Base-by-base conservation (phyloP, 2,329 filamentous ascomycete genomes). In the Penicillium sp. region DNA sequence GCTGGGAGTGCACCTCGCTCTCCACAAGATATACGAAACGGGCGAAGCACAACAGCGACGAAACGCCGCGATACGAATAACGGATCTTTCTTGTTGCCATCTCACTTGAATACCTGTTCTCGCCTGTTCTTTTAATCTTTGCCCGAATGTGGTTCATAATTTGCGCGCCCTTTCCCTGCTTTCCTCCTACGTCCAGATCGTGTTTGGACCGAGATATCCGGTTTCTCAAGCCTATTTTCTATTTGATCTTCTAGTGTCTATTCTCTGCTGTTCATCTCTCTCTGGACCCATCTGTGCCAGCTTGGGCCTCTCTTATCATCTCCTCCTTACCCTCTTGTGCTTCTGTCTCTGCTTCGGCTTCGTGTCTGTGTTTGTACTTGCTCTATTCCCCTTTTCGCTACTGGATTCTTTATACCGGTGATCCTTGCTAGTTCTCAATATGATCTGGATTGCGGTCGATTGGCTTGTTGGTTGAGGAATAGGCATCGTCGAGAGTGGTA, bases 311-410 rank as follows among this genome's bases (percentile, higher is more conserved):
- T 49, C 31, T 49, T 35, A 20, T 49, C 35, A 35, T 47, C 43
- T 47, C 35, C 28, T 25, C 14, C 12, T 15, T n/a, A 49, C 14
- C 48, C 8, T 41, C 45, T 34, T 57, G 35, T 49, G 52, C 31
- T 55, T 52, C 35, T 51, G 57, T 41, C 11, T 41, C 38, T 53
- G 38, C 35, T 52, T 52, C 22, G 31, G 35, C 49, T 42, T 39
- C 34, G 35, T 53, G 51, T 22, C 22, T 67, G 20, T 65, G 31
- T 64, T 49, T 55, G 25, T 62, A 58, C 56, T 63, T 68, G 68
- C 68, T 72, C 63, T 71, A 74, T 73, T 74, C 70, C 71, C 71
- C 71, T 72, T 64, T 68, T 65, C 51, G 67, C 62, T 71, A 55
- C 58, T 68, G 55, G 55, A 59, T 65, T 37, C 28, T 17, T 63